Evolutionary conservation across 2,329 filamentous ascomycete species (phyloP), one percentile per base, ranked within the genome.

Genomic region (Monosporascus cannonballus): DNA sequence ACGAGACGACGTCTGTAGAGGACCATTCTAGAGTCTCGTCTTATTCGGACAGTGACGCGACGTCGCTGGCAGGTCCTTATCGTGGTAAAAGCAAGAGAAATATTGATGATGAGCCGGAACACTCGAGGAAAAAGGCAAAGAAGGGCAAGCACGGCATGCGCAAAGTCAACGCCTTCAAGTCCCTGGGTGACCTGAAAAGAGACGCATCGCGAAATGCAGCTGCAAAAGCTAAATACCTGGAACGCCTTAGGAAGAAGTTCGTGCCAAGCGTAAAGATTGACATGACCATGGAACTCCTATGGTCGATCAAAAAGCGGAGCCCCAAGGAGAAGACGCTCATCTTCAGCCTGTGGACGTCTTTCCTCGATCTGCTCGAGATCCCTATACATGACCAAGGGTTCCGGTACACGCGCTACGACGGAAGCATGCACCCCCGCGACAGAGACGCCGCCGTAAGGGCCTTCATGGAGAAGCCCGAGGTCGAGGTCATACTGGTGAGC

Each of bases 401-500:
- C 38, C 47, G 54, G 15, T 68, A 64, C 53, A 58, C 54, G 34
- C 66, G 67, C 18, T 68, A 68, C 49, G 67, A 68, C 42, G 67
- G 67, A 11, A 56, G 53, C 11, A 69, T 69, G 66, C n/a, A 46
- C 2, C 55, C 49, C 6, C 8, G 24, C 0, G 56, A 58, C 14
- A 61, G 64, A 44, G 59, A 64, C n/a, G 52, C 47, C 4, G 63
- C 64, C 7, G 59, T 65, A 8, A 50, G 62, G 25, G 59, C 56
- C n/a, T 67, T 67, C 34, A 63, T 61, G 59, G 55, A 57, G 2
- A 54, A 58, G 6, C 55, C 52, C 7, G 58, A 61, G 20, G 50
- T 64, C 14, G 60, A 63, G 25, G 17, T 90, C 64, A 86, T 91
- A 79, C 74, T 91, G 17, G 78, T 90, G 9, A 89, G 85, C 7